phyloP scores from a whole-genome alignment of 805 yeast genomes.

The Saccharomycopsis fermentans region DNA sequence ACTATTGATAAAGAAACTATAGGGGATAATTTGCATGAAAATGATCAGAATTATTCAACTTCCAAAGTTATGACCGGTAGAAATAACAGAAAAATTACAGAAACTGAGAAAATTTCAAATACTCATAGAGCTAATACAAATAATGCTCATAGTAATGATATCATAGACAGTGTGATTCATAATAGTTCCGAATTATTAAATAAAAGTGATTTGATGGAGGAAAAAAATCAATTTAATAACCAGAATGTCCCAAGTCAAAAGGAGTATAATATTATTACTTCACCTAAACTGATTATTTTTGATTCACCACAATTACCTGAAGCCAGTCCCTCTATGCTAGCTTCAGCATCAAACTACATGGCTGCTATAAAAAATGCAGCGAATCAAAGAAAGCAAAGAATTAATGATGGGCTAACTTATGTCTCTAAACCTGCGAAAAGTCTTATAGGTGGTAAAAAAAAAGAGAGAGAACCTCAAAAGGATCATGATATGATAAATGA shows the following conservation, averaged over 20 bases:
- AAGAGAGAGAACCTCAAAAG: not conserved
- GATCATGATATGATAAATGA: not conserved
- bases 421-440: constrained; percentile 14
- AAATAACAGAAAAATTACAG: not conserved
- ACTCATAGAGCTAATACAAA: not conserved
- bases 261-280: not conserved
- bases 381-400: constrained; percentile 10
- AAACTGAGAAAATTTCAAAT: not conserved
- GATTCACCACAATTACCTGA: not conserved
- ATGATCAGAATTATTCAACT: not conserved
- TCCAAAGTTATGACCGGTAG: not conserved
- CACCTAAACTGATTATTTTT: not conserved
- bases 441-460: not conserved
- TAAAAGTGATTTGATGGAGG: not conserved
- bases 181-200: not conserved
- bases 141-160: not conserved
- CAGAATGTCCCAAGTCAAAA: not conserved
- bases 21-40: not conserved
- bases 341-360: constrained; percentile 12
- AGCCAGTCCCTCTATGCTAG: not conserved
- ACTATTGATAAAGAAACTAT: constrained; percentile 1
- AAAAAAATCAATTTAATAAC: not conserved
- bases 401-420: constrained; percentile 11
- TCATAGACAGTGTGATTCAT: not conserved
- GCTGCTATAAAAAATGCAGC: constrained; percentile 12